These are phyloP conservation scores for Diaporthe sp. DNA, from an alignment of 2,329 filamentous ascomycete species.

Conservation along the genomic window DNA sequence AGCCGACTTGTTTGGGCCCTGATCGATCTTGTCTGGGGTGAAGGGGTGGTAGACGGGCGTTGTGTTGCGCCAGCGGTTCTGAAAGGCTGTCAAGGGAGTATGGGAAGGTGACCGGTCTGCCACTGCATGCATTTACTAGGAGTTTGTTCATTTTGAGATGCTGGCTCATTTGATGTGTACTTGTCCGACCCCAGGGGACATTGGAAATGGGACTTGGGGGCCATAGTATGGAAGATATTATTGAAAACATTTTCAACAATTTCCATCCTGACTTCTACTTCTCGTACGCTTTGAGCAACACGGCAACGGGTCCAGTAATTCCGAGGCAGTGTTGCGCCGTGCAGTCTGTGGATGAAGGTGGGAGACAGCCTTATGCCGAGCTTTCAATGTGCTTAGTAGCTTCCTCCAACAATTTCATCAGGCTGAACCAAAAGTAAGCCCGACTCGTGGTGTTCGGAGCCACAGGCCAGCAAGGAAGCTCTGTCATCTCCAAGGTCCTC, in stretches of 20 bases:
- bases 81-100: background rate
- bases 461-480: constrained; percentile 24
- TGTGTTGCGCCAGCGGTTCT: background rate
- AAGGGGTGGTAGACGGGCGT: background rate
- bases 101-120: background rate
- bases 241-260: background rate
- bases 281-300: too few species aligned
- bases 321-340: too few species aligned
- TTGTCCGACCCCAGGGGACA: background rate
- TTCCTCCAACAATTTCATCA: too few species aligned
- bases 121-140: constrained; percentile 21
- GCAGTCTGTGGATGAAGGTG: background rate
- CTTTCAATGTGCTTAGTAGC: too few species aligned
- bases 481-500: constrained; percentile 18
- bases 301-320: background rate
- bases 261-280: background rate
- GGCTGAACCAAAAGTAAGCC: too few species aligned
- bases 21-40: background rate
- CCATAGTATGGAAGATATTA: background rate
- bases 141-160: background rate
- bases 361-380: too few species aligned
- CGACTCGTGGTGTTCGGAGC: constrained; percentile 17
- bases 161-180: background rate
- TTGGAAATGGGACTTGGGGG: background rate
- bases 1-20: constrained; percentile 9